Conservation (phyloP, 176 grass and related monocot genomes). For the Leersia perrieri region DNA sequence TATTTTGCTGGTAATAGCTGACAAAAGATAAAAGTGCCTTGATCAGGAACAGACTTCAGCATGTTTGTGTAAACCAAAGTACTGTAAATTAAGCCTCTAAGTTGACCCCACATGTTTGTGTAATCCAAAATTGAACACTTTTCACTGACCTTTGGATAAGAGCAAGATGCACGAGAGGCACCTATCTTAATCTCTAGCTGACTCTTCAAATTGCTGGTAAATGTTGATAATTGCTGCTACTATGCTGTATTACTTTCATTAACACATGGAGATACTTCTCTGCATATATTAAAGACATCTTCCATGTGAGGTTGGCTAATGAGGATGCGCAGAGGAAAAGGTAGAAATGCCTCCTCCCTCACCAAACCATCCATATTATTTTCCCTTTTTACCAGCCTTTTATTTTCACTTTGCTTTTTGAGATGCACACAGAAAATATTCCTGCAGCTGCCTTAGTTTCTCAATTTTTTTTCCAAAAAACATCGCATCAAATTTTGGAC, state of each 20-base stretch:
- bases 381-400: neutral
- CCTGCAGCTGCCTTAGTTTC: no score
- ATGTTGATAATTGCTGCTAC: neutral
- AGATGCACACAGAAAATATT: conserved; percentile 1
- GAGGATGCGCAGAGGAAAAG: neutral
- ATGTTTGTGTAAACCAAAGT: neutral
- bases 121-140: neutral
- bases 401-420: neutral
- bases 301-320: neutral
- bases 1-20: neutral
- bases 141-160: neutral
- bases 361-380: neutral
- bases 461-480: no score
- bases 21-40: neutral
- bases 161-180: neutral
- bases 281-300: neutral
- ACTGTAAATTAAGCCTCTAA: neutral
- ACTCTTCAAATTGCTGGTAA: neutral
- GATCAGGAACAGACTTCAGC: neutral
- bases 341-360: neutral
- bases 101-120: neutral
- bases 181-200: neutral
- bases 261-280: neutral
- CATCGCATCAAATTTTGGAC: no score
- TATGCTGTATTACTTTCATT: neutral